phyloP scores from a whole-genome alignment of 1,284 basidiomycete species.

The Coriolopsis trogii region DNA sequence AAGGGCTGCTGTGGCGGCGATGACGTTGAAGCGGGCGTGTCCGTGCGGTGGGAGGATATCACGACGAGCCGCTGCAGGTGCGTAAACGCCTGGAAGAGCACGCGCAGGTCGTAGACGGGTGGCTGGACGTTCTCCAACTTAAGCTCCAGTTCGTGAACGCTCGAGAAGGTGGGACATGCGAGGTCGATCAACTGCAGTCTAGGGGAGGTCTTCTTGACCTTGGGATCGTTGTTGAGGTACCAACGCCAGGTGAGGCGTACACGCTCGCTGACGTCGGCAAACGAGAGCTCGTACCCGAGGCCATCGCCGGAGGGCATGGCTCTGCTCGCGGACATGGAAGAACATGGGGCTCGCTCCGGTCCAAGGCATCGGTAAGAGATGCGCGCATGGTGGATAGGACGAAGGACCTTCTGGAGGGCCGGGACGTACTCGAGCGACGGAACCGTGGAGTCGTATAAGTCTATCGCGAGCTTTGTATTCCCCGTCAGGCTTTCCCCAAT shows the following conservation, averaged over 20 bases:
- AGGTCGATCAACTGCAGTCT: slow-evolving; percentile 13
- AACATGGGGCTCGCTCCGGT: too few species aligned
- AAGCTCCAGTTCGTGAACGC: slow-evolving; percentile 7
- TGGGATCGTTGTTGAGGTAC: background rate
- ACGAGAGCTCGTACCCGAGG: slow-evolving; percentile 3
- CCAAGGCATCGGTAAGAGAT: slow-evolving; percentile 4
- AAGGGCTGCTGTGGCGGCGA: background rate
- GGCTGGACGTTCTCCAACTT: slow-evolving; percentile 2
- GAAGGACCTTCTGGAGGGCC: background rate
- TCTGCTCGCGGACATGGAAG: too few species aligned
- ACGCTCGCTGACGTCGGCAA: slow-evolving; percentile 14
- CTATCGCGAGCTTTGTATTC: slow-evolving; percentile 1
- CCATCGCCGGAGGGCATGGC: background rate
- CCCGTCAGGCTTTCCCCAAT: slow-evolving; percentile 1
- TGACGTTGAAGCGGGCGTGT: background rate
- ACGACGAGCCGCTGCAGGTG: slow-evolving; percentile 8
- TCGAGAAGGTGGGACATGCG: slow-evolving; percentile 1
- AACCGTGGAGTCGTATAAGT: slow-evolving; percentile 1
- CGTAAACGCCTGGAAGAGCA: slow-evolving; percentile 9
- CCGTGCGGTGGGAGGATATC: background rate
- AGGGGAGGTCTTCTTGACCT: slow-evolving; percentile 3
- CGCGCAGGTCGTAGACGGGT: slow-evolving; percentile 4
- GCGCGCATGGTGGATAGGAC: slow-evolving; percentile 2
- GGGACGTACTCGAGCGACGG: slow-evolving; percentile 2
- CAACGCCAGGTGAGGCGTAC: slow-evolving; percentile 16